Evolutionary conservation across 2,329 filamentous ascomycete species (phyloP), one percentile per base, ranked within the genome.

Genomic region (Aspergillus sp.): DNA sequence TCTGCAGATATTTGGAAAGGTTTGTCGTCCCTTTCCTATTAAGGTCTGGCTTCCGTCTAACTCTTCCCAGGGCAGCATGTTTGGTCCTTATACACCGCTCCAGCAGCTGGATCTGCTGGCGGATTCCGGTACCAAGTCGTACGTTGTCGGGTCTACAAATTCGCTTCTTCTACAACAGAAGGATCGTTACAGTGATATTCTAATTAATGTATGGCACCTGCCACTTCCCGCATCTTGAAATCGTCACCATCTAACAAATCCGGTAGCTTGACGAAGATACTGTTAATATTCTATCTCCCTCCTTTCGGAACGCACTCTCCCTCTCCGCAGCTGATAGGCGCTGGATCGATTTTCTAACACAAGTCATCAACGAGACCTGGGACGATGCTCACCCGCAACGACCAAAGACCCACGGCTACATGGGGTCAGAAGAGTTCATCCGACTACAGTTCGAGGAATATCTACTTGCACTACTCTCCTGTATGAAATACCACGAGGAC

Each of bases 381-480:
- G 93, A 98, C 63, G 89, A 95, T 38, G 75, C 83, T 4, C 91
- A 97, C 61, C 93, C 93, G 0, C 82, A 83, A 53, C 80, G 88
- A 43, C 93, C 93, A n/a, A 96, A 90, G 61, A 95, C 89, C 2
- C 85, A 96, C 75, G 90, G 90, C 25, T 98, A 96, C 62, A 84
- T 89, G 33, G 93, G 93, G 25, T 96, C 90, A 53, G 93, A 98
- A 70, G 93, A 97, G 65, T 96, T 96, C 62, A 98, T 98, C 59
- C 83, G 93, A 25, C 81, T 96, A 37, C 91, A 97, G 61, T 98
- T 98, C 53, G 93, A 98, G 69, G 90, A 96, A 61, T 98, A 98
- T 63, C 79, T 98, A 5, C 79, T 97, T 20, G 88, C 90, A 0
- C 78, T 98, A 53, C 81, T 97, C 39, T 88, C 90, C 0, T 83